A percentile compares a stretch with the other conserved stretches of the same genome.
phyloP scores from a whole-genome alignment of 257 asterid genomes.

The Lycium ferocissimum region DNA sequence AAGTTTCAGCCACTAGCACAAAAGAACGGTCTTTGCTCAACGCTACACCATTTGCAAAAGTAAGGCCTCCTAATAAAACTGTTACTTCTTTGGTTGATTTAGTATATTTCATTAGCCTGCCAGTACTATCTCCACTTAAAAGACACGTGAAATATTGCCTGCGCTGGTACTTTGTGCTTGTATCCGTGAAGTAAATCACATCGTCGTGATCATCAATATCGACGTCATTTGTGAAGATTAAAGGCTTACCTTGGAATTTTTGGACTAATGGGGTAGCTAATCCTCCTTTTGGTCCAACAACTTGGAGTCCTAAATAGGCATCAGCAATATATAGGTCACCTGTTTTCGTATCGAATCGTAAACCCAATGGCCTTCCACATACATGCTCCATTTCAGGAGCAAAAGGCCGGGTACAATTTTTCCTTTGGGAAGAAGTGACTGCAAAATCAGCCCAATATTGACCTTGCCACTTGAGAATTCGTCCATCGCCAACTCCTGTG shows the following conservation, averaged over 20 bases:
- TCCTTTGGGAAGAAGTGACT: conserved; percentile 41
- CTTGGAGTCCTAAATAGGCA: conserved; percentile 69
- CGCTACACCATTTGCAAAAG: conserved; percentile 24
- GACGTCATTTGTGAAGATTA: conserved; percentile 67
- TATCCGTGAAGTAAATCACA: conserved; percentile 68
- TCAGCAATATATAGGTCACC: conserved; percentile 75
- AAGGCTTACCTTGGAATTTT: conserved; percentile 55
- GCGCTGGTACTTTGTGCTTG: conserved; percentile 57
- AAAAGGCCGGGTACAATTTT: conserved; percentile 54
- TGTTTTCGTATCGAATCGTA: conserved; percentile 55
- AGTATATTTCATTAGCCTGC: conserved; percentile 30
- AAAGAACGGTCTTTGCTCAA: conserved; percentile 3
- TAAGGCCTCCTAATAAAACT: not conserved
- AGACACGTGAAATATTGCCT: conserved; percentile 56
- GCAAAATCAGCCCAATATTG: conserved; percentile 34
- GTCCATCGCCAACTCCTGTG: conserved; percentile 42
- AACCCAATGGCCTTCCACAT: conserved; percentile 77
- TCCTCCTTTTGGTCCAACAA: conserved; percentile 72
- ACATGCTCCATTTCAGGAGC: conserved; percentile 63
- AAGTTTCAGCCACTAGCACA: conserved; percentile 36
- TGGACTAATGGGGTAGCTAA: conserved; percentile 56
- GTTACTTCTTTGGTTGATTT: not conserved
- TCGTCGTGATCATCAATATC: conserved; percentile 60
- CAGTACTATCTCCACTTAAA: conserved; percentile 36
- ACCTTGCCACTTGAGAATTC: conserved; percentile 36